These are phyloP conservation scores for Rhizopogon vinicolor DNA, from an alignment of 768 basidiomycete genomes.

Conservation along the genomic window DNA sequence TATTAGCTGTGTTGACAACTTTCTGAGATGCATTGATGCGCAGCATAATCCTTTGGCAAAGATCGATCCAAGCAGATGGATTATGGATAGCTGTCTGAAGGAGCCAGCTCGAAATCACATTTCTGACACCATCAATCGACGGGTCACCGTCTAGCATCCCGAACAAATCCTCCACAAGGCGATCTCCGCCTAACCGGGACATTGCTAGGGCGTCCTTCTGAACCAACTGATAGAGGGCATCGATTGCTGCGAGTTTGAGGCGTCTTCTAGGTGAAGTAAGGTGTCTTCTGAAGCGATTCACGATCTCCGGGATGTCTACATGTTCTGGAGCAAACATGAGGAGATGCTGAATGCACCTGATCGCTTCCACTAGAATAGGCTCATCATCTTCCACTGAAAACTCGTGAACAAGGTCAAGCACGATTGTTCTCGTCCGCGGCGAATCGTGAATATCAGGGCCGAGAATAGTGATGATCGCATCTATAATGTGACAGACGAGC, in stretches of 20 bases:
- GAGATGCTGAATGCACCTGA: conserved; percentile 94
- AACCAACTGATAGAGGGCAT: conserved; percentile 94
- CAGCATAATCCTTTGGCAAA: conserved; percentile 97
- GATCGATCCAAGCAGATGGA: conserved; percentile 96
- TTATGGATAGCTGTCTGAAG: conserved; percentile 90
- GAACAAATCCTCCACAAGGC: conserved; percentile 91
- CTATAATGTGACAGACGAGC: conserved; percentile 85
- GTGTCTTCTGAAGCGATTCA: conserved; percentile 72
- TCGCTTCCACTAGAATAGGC: conserved; percentile 86
- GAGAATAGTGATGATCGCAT: conserved; percentile 88
- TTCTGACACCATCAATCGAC: conserved; percentile 87
- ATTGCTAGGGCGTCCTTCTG: conserved; percentile 91
- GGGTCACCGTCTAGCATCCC: conserved; percentile 94
- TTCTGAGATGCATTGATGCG: conserved; percentile 84
- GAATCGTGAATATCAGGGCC: conserved; percentile 96
- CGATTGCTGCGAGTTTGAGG: conserved; percentile 90
- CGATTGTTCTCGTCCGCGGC: conserved; percentile 66
- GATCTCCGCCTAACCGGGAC: conserved; percentile 92
- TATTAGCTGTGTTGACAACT: conserved; percentile 55
- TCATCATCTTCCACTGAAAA: conserved; percentile 86
- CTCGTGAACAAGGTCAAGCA: conserved; percentile 81
- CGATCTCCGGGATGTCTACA: conserved; percentile 75
- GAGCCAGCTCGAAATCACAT: conserved; percentile 92
- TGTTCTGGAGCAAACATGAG: conserved; percentile 92
- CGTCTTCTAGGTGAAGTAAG: conserved; percentile 78